Evolutionary conservation across 257 asterid species (phyloP).

Genomic region (Solanum sitiens): DNA sequence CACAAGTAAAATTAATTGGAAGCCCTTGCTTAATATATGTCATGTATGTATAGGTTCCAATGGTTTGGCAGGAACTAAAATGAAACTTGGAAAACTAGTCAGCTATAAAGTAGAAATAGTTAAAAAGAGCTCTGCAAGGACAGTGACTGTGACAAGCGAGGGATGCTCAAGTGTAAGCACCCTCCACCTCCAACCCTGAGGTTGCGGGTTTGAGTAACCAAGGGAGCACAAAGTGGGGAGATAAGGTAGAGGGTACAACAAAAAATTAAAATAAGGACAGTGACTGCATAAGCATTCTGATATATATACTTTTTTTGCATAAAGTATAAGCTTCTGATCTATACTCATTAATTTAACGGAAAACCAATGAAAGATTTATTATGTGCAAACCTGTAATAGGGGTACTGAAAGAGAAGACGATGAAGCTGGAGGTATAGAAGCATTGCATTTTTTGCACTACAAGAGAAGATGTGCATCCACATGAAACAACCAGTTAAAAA

Average conservation of each 20-base stretch:
- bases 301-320: no score
- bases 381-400: constrained; percentile 38
- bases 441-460: constrained; percentile 85
- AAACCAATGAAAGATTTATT: neutral
- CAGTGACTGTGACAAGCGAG: neutral
- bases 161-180: neutral
- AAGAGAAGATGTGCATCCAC: constrained; percentile 19
- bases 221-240: neutral
- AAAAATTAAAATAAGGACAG: neutral
- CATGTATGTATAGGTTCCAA: neutral
- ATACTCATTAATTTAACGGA: neutral
- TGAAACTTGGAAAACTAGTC: neutral
- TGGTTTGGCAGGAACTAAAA: neutral
- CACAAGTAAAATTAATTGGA: neutral
- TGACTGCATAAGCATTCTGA: neutral
- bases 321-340: neutral
- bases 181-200: neutral
- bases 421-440: constrained; percentile 36
- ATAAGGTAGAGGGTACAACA: neutral
- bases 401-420: constrained; percentile 46
- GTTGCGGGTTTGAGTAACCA: neutral
- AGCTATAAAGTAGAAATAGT: neutral
- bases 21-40: neutral
- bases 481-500: neutral
- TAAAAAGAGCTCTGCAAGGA: neutral